Conservation (phyloP, 2,329 filamentous ascomycete species). For the Uncinocarpus reesii region DNA sequence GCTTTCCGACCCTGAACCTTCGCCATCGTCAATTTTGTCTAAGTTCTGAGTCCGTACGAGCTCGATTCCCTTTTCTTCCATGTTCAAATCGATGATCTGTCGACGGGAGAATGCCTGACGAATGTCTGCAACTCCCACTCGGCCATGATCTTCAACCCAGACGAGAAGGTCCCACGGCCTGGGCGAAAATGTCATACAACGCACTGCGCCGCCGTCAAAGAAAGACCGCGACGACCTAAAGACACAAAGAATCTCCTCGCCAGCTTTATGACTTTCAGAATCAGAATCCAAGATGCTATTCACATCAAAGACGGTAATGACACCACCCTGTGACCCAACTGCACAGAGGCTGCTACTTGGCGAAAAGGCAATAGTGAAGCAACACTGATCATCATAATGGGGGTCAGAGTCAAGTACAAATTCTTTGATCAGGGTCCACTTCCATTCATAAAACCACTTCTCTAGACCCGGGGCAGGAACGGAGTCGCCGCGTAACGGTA, state of each 20-base stretch:
- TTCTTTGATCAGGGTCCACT: constrained; percentile 33
- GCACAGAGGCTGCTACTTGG: constrained; percentile 41
- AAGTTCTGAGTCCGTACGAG: constrained; percentile 27
- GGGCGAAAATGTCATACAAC: constrained; percentile 86
- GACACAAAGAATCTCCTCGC: constrained; percentile 58
- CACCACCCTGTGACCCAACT: constrained; percentile 41
- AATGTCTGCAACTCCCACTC: constrained; percentile 40
- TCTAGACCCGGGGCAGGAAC: constrained; percentile 23
- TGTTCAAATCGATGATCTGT: constrained; percentile 34
- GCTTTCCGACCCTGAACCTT: constrained; percentile 21
- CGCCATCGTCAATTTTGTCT: constrained; percentile 22
- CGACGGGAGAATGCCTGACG: constrained; percentile 38
- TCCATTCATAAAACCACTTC: constrained; percentile 31
- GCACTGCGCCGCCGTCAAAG: constrained; percentile 64
- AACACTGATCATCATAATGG: constrained; percentile 34
- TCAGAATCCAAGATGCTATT: constrained; percentile 27
- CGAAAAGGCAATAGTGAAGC: constrained; percentile 42
- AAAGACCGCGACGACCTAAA: constrained; percentile 69
- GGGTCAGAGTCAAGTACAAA: constrained; percentile 35
- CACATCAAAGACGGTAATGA: constrained; percentile 39
- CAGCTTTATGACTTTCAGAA: constrained; percentile 25
- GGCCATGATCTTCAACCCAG: constrained; percentile 76
- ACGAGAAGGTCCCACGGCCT: constrained; percentile 82
- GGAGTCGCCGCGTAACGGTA: constrained; percentile 24
- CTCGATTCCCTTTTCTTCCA: constrained; percentile 27